Base-by-base conservation (phyloP, 805 yeast species). In the Sungouiozyma intestinalis region DNA sequence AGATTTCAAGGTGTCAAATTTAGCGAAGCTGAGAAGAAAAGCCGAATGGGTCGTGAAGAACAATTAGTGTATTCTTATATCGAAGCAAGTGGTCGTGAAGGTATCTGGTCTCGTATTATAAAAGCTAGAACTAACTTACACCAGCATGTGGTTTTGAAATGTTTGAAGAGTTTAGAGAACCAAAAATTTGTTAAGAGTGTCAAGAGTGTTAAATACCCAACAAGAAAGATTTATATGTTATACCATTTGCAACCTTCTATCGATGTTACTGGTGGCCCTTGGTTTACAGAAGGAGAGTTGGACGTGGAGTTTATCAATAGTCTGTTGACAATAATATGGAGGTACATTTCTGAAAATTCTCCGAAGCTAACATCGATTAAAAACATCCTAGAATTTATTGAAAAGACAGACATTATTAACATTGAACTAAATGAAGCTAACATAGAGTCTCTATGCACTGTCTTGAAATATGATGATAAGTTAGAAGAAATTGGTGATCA, bases 221-320 rank as follows among this genome's bases (percentile, higher is more conserved):
- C 97, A 1, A 73, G 98, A 49, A 92, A 92, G 57, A 90, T 92
- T 29, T 94, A 90, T 63, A 92, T 92, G 97, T 71, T 92, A 41
- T 90, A 88, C 59, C 80, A 85, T 56, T 67, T 92, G 50, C 95
- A 87, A 58, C 98, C 98, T 4, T 82, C 94, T 3, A 80, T 85
- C 27, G 97, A 90, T 50, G 92, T 92, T 33, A 92, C 97, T 0
- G 98, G 98, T 49, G 98, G 98, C 4, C 97, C 97, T 3, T 92
- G 98, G 98, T 92, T 88, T 58, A 87, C 97, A 0, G 98, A 92
- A 58, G 79, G 88, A 31, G 97, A 92, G 62, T 70, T 92, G 44
- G 98, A 92, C 58, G 79, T 86, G 2, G 97, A 90, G 62, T 92
- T 92, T 55, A 88, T 92, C 45, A 90, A 85, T 50, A 77, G 86